Evolutionary conservation across 2,329 filamentous ascomycete species (phyloP), one percentile per base, ranked within the genome.

Genomic region (Colletotrichum musae): DNA sequence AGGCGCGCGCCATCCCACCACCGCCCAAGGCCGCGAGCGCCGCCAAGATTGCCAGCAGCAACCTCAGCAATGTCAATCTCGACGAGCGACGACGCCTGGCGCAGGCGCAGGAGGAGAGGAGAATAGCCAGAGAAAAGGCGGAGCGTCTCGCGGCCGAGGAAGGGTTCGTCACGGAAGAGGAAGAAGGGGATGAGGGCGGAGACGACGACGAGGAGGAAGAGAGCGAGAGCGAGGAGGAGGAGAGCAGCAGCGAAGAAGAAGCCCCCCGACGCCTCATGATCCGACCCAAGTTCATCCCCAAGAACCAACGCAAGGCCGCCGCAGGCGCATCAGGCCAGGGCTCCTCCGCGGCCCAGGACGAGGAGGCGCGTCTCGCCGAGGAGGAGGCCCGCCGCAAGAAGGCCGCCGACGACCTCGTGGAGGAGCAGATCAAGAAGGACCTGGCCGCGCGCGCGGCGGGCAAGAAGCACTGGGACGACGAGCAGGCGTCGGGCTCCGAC

Each of bases 401-500:
- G 47, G 89, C 92, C 68, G 89, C 92, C 13, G 92, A 97, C 78
- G 91, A 89, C 65, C 84, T 98, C 10, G 90, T 99, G 15, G 94
- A 97, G 77, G 94, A 95, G 74, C 94, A 98, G 77, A 90, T 98
- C 51, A 91, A 93, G 75, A 93, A 93, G 73, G 92, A 95, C 75
- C 88, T 93, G 0, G 92, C 92, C 4, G 93, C 93, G 24, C 89
- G 91, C 63, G 91, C 91, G 1, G 89, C 90, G 0, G 92, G 91
- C 13, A 94, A 94, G 80, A 94, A 93, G 77, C 91, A 94, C 75
- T 98, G 95, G 94, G 95, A 97, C 75, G 91, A 94, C 73, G 88
- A 90, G 6, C 86, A 87, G 16, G 85, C 85, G 28, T 58, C 52
- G 13, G 89, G 89, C 67, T 90, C 91, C 41, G 93, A 93, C 56